Base-by-base conservation (phyloP, 2,329 filamentous ascomycete genomes). In the Scedosporium aurantiacum region DNA sequence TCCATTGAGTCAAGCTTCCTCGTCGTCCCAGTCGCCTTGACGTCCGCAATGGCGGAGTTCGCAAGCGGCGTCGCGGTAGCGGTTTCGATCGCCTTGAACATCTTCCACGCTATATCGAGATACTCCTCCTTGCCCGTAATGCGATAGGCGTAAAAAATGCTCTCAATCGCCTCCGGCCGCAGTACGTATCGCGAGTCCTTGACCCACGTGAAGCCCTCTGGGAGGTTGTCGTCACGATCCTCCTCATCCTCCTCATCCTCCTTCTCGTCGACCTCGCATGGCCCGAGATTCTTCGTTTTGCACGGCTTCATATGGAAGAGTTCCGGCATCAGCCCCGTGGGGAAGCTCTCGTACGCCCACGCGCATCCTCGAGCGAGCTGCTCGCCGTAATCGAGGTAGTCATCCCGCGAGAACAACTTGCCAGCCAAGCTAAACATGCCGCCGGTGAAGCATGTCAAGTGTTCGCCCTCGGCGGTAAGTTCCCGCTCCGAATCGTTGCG, bases 381-480 rank as follows among this genome's bases (percentile, higher is more conserved):
- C 58, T 74, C 72, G 5, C 75, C 82, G 12, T 78, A 72, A 4
- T 71, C 69, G 7, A 84, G 68, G 62, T 84, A 76, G 12, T 76
- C 71, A 1, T 74, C 67, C 58, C 76, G 72, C n/a, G 75, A 67
- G 64, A 89, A 82, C 27, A 90, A 75, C 63, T 80, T 82, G 1
- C 87, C 84, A 1, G 82, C 85, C 41, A 91, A 78, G 1, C 78
- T 87, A 55, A 89, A 85, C 76, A 88, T 85, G 8, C 87, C 88
- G 5, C 88, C 88, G 2, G 82, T 76, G 68, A 89, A 91, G 71
- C 88, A 91, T 2, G 81, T 80, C 1, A 90, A 75, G 68, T 91
- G 88, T 62, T 86, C 64, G 21, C 65, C 60, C 56, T 66, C 64
- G 4, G 67, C 64, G 28, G 90, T 80, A 61, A 87, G 79, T 6